A percentile compares a stretch with the other conserved stretches of the same genome.
phyloP scores from a whole-genome alignment of 768 basidiomycete genomes.

The Mycena latifolia region DNA sequence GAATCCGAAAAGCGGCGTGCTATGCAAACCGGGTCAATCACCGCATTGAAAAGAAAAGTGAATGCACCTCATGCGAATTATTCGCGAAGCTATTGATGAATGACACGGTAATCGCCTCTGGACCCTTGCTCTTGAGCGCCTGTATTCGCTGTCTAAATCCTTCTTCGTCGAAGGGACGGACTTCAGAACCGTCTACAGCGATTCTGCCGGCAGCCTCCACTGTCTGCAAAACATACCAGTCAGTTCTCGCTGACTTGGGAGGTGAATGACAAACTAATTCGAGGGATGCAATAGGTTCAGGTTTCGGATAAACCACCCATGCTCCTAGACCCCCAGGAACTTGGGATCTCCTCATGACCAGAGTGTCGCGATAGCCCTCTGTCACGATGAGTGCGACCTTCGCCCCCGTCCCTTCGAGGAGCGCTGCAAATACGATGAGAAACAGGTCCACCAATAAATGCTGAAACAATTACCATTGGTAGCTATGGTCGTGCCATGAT shows the following conservation, averaged over 20 bases:
- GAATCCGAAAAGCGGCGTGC: conserved; percentile 33
- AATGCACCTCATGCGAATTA: conserved; percentile 37
- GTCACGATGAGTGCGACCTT: conserved; percentile 45
- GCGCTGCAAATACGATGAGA: conserved; percentile 23
- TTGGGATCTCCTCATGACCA: conserved; percentile 15
- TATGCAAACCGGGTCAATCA: neutral
- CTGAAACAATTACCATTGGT: conserved; percentile 39
- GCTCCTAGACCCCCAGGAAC: conserved; percentile 23
- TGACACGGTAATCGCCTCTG: conserved; percentile 43
- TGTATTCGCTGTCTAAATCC: conserved; percentile 37
- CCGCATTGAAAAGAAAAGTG: neutral
- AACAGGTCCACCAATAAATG: neutral
- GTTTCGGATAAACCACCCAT: conserved; percentile 46
- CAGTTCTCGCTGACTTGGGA: neutral
- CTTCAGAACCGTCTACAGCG: conserved; percentile 40
- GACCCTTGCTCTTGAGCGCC: conserved; percentile 33
- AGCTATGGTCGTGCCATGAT: conserved; percentile 44
- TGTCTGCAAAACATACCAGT: conserved; percentile 34
- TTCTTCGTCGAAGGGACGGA: conserved; percentile 40
- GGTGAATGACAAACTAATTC: conserved; percentile 38
- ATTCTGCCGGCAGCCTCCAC: conserved; percentile 46
- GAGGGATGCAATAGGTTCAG: conserved; percentile 43
- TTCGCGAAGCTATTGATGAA: conserved; percentile 45
- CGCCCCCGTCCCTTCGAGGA: conserved; percentile 46
- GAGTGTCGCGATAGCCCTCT: conserved; percentile 42